Conservation (phyloP, 805 yeast species). For the Torulaspora microellipsoides region DNA sequence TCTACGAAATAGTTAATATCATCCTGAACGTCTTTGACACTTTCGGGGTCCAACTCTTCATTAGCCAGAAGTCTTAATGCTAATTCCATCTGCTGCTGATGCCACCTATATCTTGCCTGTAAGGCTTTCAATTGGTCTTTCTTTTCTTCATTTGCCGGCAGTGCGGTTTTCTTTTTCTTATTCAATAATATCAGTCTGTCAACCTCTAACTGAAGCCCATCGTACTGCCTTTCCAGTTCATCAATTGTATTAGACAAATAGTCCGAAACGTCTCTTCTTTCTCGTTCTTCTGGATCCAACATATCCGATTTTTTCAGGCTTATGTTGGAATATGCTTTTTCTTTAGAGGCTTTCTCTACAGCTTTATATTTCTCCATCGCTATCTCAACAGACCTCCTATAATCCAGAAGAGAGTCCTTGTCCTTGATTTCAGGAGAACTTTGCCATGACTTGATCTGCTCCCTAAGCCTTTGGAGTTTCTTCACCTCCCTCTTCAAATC, state of each 20-base stretch:
- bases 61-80: constrained; percentile 76
- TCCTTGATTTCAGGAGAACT: constrained; percentile 88
- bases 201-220: constrained; percentile 57
- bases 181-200: constrained; percentile 29
- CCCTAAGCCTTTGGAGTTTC: constrained; percentile 86
- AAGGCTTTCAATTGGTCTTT: constrained; percentile 52
- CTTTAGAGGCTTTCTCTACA: constrained; percentile 88
- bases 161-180: constrained; percentile 33
- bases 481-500: constrained; percentile 94
- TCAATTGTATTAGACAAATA: constrained; percentile 69
- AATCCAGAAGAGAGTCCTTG: constrained; percentile 76
- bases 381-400: constrained; percentile 59
- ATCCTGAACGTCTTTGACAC: constrained; percentile 70
- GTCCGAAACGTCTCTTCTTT: constrained; percentile 65
- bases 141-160: constrained; percentile 30
- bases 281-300: constrained; percentile 74
- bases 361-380: constrained; percentile 97
- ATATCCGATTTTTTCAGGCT: constrained; percentile 67
- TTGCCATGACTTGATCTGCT: constrained; percentile 94
- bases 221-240: constrained; percentile 77
- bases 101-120: constrained; percentile 73
- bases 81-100: constrained; percentile 71
- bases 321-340: constrained; percentile 90
- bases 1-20: constrained; percentile 91
- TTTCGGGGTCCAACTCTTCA: constrained; percentile 74